Base-by-base conservation (phyloP, 352 stramenopile genomes). In the Phytopythium ostracodes region DNA sequence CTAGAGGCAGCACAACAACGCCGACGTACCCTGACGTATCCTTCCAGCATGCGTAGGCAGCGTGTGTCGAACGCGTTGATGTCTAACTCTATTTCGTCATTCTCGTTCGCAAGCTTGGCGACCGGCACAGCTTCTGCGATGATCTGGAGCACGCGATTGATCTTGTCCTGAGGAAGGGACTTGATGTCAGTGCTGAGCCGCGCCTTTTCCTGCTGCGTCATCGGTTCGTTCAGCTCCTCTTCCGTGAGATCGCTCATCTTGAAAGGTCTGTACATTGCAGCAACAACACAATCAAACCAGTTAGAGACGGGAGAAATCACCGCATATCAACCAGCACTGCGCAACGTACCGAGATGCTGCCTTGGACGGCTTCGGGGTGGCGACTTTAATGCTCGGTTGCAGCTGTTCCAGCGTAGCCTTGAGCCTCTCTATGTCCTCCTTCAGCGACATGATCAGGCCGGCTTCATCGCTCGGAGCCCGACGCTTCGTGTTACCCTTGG, bases 201-300 rank as follows among this genome's bases (percentile, higher is more conserved):
- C 50, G 82, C 82, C 64, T 94, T 96, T 42, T 96, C 87, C 49
- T 80, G 77, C 53, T 92, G 79, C 31, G 80, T 89, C 87, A 96
- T 94, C 22, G 87, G 85, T 59, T 93, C 81, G 36, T 89, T 92
- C 5, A 96, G 72, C 61, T 96, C 84, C 55, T 96, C 87, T 53
- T 96, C 87, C 11, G 87, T 96, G 60, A 96, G 66, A 70, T 96
- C 87, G 56, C 93, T 84, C 87, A 96, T 96, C 50, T 88, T 90
- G 55, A 96, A 96, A 1, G 84, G 87, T 66, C 84, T 92, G 36
- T 57, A 59, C 55, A 54, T 70, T 35, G 44, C 17, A 42, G 25
- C 17, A 8, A 53, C 9, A 11, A 27, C 2, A 35, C 42, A 31
- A 36, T 33, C 29, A 3, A 62, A 27, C 25, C 24, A 49, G 42